Evolutionary conservation across 129 eudicot genomes (phyloP).

Genomic region (Scalesia atractyloides): DNA sequence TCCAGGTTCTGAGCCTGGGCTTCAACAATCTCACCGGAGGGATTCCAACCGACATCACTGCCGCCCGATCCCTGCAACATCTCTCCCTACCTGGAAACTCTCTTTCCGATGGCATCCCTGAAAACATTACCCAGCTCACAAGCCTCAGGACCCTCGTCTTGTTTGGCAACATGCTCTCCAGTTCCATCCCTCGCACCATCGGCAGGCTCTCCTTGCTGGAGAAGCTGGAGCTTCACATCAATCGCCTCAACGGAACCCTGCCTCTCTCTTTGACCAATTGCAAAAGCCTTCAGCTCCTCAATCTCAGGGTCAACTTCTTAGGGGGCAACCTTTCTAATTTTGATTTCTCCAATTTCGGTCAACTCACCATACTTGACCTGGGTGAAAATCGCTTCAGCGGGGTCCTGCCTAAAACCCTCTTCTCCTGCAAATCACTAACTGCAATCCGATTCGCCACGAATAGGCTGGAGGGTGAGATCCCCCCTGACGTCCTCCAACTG

Average conservation of each 20-base stretch:
- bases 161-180: not conserved
- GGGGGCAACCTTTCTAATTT: not conserved
- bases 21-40: not conserved
- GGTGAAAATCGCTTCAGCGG: constrained; percentile 3
- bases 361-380: constrained; percentile 5
- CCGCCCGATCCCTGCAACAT: not conserved
- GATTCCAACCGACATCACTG: not conserved
- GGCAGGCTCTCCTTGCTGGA: not conserved
- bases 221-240: constrained; percentile 6
- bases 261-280: not conserved
- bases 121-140: not conserved
- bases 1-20: not conserved
- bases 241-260: not conserved
- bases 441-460: constrained; percentile 7
- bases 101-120: not conserved
- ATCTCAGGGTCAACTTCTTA: constrained; percentile 5
- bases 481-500: not conserved
- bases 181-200: not conserved
- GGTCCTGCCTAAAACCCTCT: not conserved
- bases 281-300: constrained; percentile 7
- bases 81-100: not conserved
- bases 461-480: not conserved
- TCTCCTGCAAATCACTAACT: constrained; percentile 2
- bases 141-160: not conserved
- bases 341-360: not conserved